Conservation (phyloP, 2,329 filamentous ascomycete species). For the Nemania serpens region DNA sequence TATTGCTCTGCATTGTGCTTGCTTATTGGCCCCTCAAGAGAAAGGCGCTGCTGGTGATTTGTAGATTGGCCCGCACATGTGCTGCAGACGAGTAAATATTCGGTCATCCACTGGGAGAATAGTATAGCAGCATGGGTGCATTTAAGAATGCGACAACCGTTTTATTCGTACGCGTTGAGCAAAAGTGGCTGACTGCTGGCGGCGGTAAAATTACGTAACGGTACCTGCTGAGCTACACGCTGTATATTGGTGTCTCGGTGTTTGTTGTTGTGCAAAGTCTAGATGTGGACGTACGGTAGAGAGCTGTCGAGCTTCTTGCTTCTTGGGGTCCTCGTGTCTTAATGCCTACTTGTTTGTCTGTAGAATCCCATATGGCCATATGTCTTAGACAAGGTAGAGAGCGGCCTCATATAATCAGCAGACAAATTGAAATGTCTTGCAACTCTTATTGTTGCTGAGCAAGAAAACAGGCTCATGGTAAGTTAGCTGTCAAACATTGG, state of each 20-base stretch:
- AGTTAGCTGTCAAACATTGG: neutral
- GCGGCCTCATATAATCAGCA: conserved; percentile 7
- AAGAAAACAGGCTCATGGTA: too few relatives aligned
- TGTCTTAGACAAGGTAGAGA: conserved; percentile 23
- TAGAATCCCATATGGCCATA: neutral
- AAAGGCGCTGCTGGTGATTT: too few relatives aligned
- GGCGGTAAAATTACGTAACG: neutral
- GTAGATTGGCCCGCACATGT: neutral
- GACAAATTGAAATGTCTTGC: conserved; percentile 19
- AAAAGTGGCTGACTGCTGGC: neutral
- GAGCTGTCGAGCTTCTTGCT: neutral
- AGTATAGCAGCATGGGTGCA: neutral
- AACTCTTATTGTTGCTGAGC: neutral
- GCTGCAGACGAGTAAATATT: neutral
- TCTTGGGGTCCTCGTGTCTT: neutral
- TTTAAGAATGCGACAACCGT: neutral
- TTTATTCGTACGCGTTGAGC: neutral
- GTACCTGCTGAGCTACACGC: neutral
- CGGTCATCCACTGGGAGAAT: neutral
- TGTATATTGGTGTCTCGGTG: neutral
- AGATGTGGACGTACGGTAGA: conserved; percentile 1
- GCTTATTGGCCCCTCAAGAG: conserved; percentile 28
- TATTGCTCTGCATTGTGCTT: neutral
- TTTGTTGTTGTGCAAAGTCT: neutral
- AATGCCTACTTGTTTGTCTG: neutral